Evolutionary conservation across 129 eudicot genomes (phyloP).

Genomic region (Flaveria robusta): DNA sequence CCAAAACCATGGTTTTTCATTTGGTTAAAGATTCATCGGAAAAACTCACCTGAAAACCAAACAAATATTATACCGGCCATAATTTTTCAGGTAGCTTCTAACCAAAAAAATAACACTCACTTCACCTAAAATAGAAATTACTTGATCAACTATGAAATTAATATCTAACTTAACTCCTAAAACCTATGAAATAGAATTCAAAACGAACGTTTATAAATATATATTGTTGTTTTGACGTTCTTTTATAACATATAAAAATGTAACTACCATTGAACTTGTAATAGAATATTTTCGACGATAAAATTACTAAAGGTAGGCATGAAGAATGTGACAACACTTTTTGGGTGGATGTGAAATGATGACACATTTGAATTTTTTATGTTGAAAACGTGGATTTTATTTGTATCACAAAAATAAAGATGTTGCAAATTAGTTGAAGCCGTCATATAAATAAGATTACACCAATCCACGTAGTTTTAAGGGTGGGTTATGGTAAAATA

Average conservation of each 20-base stretch:
- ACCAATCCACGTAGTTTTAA: neutral
- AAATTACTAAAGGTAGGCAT: neutral
- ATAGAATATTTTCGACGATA: neutral
- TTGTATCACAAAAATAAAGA: slow-evolving; percentile 23
- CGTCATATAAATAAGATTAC: slow-evolving; percentile 6
- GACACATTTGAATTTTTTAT: slow-evolving; percentile 8
- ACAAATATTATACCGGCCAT: too few relatives aligned
- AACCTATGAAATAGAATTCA: neutral
- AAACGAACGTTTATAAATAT: too few relatives aligned
- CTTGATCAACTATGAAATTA: too few relatives aligned
- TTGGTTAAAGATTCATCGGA: neutral
- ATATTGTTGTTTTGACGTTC: neutral
- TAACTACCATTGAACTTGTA: neutral
- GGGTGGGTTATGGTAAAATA: neutral
- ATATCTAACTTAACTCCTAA: neutral
- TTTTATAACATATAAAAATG: too few relatives aligned
- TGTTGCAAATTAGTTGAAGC: slow-evolving; percentile 17
- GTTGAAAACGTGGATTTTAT: slow-evolving; percentile 39
- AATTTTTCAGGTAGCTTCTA: too few relatives aligned
- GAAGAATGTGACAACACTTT: slow-evolving; percentile 35
- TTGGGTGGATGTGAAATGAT: slow-evolving; percentile 21
- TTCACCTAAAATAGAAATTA: neutral
- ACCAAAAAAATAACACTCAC: neutral
- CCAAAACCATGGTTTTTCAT: neutral
- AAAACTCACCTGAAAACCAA: neutral